Base-by-base conservation (phyloP, 2,329 filamentous ascomycete genomes). In the Aaosphaeria arxii region DNA sequence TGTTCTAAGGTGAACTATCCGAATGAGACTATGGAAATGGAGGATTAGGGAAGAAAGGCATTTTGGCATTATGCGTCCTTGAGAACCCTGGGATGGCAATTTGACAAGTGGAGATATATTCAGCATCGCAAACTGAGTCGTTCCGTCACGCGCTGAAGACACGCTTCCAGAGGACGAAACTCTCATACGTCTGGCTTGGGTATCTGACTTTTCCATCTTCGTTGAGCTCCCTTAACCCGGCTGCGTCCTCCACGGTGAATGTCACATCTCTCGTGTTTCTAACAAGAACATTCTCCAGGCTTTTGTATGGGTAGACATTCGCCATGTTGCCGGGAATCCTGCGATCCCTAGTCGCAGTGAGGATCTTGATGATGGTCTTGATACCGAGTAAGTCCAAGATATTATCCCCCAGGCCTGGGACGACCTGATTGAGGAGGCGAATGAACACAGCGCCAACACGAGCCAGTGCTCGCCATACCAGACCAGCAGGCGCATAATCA, bases 261-360 rank as follows among this genome's bases (percentile, higher is more conserved):
- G 13, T 40, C 13, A 42, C 49, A 40, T 43, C 42, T 32, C 17
- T 41, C 3, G 49, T 53, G 2, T 50, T 36, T 5, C 56, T 48
- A 3, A 39, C 6, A 9, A 36, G 7, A 1, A 61, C 54, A 0
- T 29, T 43, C 33, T 63, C 59, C 11, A 42, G 38, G 39, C 48
- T 46, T 4, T 51, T 53, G 32, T 66, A 68, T 0, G 44, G 49
- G 40, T 65, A 63, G 3, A 69, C 50, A 43, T 64, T 52, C 11
- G 39, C 45, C 4, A 40, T 50, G 2, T 47, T 46, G 2, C 63
- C 62, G 0, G 66, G 66, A 5, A 71, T 64, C 1, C 65, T 52
- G 2, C 67, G 59, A 47, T 71, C 66, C 7, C 55, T 49, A 1
- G 64, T 65, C 5, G 65, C 63, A 2, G 58, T 59, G 41, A 70